Evolutionary conservation across 1,284 basidiomycete genomes (phyloP).

Genomic region (Austroboletus niveus): DNA sequence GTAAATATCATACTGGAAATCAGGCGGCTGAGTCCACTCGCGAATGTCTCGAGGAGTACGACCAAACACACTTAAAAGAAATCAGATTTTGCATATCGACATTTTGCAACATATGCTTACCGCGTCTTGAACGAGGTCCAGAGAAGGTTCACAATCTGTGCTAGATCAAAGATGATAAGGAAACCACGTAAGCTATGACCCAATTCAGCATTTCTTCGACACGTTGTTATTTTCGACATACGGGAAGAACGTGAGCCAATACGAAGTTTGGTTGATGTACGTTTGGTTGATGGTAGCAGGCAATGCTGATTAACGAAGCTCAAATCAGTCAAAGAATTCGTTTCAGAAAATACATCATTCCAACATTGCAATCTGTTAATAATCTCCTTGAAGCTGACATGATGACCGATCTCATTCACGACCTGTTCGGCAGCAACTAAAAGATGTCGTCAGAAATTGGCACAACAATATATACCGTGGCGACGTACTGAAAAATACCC

Average conservation of each 20-base stretch:
- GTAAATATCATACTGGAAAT: conserved; percentile 89
- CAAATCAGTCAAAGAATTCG: conserved; percentile 1
- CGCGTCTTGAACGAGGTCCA: conserved; percentile 84
- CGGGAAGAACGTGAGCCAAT: conserved; percentile 96
- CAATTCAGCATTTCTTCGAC: conserved; percentile 10
- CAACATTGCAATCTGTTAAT: conserved; percentile 64
- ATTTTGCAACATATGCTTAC: conserved; percentile 32
- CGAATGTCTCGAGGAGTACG: conserved; percentile 95
- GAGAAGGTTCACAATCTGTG: conserved; percentile 90
- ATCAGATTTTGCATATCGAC: not conserved
- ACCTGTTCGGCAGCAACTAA: conserved; percentile 57
- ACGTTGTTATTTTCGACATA: conserved; percentile 36
- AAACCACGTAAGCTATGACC: conserved; percentile 76
- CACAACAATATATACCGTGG: not conserved
- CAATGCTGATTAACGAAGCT: conserved; percentile 45
- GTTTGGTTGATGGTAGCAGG: conserved; percentile 74
- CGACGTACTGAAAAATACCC: conserved; percentile 82
- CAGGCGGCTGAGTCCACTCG: conserved; percentile 94
- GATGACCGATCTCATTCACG: conserved; percentile 64
- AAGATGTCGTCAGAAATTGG: not conserved
- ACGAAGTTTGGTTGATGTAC: conserved; percentile 82
- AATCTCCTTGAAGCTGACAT: conserved; percentile 66
- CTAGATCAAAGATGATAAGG: conserved; percentile 91
- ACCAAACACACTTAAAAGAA: conserved; percentile 68
- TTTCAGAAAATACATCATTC: conserved; percentile 4